These are phyloP conservation scores for Leccinum griseonigrum DNA, from an alignment of 1,284 basidiomycete species.

Conservation along the genomic window DNA sequence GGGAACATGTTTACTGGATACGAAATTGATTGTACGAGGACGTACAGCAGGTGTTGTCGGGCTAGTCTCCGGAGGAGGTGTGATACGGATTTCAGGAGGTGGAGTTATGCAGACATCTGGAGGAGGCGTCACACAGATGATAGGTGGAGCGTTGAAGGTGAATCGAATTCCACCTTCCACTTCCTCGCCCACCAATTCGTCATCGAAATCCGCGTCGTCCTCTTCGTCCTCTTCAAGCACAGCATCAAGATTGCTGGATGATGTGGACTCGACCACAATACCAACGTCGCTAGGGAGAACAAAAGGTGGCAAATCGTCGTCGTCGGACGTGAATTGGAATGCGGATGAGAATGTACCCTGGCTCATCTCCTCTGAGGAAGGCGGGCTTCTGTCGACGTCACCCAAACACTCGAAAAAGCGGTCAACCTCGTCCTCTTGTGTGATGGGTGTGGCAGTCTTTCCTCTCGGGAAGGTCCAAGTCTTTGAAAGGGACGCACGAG, in stretches of 20 bases:
- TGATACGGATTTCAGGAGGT: conserved; percentile 26
- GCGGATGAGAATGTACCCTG: conserved; percentile 56
- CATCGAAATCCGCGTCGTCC: conserved; percentile 35
- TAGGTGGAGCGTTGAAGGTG: conserved; percentile 57
- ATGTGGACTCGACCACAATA: conserved; percentile 39
- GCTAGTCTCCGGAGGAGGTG: conserved; percentile 17
- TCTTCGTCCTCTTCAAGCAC: conserved; percentile 50
- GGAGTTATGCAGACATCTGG: conserved; percentile 42
- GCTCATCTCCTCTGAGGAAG: conserved; percentile 44
- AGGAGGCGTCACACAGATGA: conserved; percentile 41
- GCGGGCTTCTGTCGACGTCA: conserved; percentile 51
- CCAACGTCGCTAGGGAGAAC: conserved; percentile 51
- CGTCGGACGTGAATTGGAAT: conserved; percentile 45
- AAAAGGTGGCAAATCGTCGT: conserved; percentile 46
- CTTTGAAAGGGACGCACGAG: conserved; percentile 53
- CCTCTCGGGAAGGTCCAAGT: conserved; percentile 68
- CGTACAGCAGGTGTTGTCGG: conserved; percentile 12
- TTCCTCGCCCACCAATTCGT: conserved; percentile 45
- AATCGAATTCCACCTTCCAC: conserved; percentile 67
- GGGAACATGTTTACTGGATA: conserved; percentile 6
- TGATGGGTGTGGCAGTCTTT: conserved; percentile 21
- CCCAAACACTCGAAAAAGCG: conserved; percentile 74
- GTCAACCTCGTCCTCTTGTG: conserved; percentile 40
- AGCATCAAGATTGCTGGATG: conserved; percentile 30
- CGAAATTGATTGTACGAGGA: conserved; percentile 1